These are phyloP conservation scores for Apiospora sp. DNA, from an alignment of 2,329 filamentous ascomycete species.

Conservation along the genomic window DNA sequence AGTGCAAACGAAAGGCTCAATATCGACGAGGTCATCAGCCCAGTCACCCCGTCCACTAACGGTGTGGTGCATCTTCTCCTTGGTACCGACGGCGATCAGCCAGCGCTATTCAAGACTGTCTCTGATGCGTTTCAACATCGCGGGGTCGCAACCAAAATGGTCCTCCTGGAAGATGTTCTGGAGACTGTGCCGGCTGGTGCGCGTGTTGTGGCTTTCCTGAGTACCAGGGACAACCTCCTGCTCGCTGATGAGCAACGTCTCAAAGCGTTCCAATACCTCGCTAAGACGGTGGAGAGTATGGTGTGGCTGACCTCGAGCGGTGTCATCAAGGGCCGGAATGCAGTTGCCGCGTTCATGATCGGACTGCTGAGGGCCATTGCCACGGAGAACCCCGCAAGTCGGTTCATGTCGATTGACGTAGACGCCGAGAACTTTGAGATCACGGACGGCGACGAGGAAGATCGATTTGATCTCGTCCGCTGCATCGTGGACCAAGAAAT, in stretches of 20 bases:
- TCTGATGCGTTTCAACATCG: constrained; percentile 13
- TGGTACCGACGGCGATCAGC: constrained; percentile 8
- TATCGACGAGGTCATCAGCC: background rate
- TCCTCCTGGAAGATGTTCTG: constrained; percentile 17
- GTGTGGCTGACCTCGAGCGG: constrained; percentile 33
- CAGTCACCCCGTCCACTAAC: background rate
- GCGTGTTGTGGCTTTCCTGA: constrained; percentile 27
- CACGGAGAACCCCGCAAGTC: constrained; percentile 36
- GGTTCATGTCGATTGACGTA: constrained; percentile 36
- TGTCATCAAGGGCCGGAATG: constrained; percentile 33
- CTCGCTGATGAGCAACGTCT: constrained; percentile 26
- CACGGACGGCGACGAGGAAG: background rate
- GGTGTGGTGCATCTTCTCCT: constrained; percentile 19
- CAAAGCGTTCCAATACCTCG: constrained; percentile 31
- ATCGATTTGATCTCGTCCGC: constrained; percentile 28
- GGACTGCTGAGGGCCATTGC: constrained; percentile 37
- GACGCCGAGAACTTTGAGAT: constrained; percentile 29
- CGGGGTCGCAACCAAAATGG: background rate
- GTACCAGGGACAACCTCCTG: constrained; percentile 22
- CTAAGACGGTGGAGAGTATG: constrained; percentile 28
- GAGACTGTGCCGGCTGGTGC: constrained; percentile 22
- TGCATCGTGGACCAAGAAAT: constrained; percentile 31
- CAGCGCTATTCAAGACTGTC: constrained; percentile 9
- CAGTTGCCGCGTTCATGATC: constrained; percentile 33
- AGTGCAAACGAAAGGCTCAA: background rate